Conservation (phyloP, 1,284 basidiomycete species). For the Rhizopogon parksii region DNA sequence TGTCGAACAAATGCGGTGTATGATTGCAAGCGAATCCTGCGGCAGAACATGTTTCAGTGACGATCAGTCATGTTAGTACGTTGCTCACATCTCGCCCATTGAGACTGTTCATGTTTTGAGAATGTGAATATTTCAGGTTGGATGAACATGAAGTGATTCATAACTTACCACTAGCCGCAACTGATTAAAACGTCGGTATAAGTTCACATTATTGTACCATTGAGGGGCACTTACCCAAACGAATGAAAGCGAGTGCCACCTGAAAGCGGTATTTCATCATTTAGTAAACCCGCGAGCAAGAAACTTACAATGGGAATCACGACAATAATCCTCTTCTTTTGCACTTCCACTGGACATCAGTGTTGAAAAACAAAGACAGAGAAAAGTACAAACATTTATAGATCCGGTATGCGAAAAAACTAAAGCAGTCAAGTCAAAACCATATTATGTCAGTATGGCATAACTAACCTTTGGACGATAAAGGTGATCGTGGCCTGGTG, state of each 20-base stretch:
- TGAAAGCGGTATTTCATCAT: constrained; percentile 1
- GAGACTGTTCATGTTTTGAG: constrained; percentile 11
- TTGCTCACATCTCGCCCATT: constrained; percentile 17
- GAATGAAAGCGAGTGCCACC: constrained; percentile 14
- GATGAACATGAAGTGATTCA: neutral
- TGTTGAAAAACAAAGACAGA: neutral
- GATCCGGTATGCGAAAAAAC: constrained; percentile 22
- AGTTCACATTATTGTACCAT: neutral
- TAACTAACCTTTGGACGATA: constrained; percentile 16
- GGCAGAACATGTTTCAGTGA: neutral
- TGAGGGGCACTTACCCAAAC: constrained; percentile 12
- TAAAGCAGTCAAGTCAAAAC: constrained; percentile 4
- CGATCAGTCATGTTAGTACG: neutral
- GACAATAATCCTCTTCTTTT: constrained; percentile 11
- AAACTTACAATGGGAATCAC: constrained; percentile 17
- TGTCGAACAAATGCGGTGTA: constrained; percentile 12
- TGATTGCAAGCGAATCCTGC: constrained; percentile 12
- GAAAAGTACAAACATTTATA: constrained; percentile 15
- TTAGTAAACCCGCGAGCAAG: constrained; percentile 2
- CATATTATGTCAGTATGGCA: too few species aligned
- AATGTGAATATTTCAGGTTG: neutral
- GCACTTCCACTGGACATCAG: constrained; percentile 10
- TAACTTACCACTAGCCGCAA: constrained; percentile 17
- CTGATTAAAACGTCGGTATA: constrained; percentile 3
- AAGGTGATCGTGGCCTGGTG: constrained; percentile 21